Conservation (phyloP, 495 filamentous ascomycete genomes). For the Podospora bellae-mahoneyi region DNA sequence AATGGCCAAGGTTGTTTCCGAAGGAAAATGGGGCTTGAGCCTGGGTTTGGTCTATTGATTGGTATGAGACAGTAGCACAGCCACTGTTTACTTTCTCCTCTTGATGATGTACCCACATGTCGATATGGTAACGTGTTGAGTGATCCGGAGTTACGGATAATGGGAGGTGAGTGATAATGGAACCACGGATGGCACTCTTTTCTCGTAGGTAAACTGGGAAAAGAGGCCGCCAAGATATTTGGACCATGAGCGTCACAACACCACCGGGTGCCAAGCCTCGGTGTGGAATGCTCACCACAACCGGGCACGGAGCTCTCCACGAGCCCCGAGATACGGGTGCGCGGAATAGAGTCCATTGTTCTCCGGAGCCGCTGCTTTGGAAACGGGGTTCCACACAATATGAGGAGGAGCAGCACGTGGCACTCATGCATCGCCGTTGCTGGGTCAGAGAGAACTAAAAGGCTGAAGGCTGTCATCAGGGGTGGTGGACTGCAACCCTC, state of each 20-base stretch:
- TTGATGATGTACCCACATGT: not conserved
- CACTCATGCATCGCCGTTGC: slow-evolving; percentile 12
- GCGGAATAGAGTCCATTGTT: not conserved
- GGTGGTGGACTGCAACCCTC: not conserved
- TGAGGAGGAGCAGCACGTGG: slow-evolving; percentile 4
- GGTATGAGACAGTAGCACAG: not conserved
- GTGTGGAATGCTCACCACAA: not conserved
- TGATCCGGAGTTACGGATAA: not conserved
- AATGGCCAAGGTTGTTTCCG: slow-evolving; percentile 19
- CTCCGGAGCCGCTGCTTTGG: slow-evolving; percentile 4
- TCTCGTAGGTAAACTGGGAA: not conserved
- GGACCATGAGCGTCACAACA: not conserved
- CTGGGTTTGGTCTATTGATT: not conserved
- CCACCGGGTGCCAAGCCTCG: not conserved
- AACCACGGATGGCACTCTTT: too few relatives aligned
- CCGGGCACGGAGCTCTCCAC: not conserved
- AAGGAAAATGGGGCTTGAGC: slow-evolving; percentile 11
- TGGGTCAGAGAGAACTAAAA: not conserved
- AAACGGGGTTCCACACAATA: slow-evolving; percentile 16
- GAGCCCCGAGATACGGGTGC: not conserved
- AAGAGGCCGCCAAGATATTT: not conserved
- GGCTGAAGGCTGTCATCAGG: not conserved
- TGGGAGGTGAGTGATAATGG: too few relatives aligned
- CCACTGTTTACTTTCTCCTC: not conserved
- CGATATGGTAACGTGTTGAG: not conserved